Evolutionary conservation across 306 rosid genomes (phyloP).

Genomic region (Vicia villosa): DNA sequence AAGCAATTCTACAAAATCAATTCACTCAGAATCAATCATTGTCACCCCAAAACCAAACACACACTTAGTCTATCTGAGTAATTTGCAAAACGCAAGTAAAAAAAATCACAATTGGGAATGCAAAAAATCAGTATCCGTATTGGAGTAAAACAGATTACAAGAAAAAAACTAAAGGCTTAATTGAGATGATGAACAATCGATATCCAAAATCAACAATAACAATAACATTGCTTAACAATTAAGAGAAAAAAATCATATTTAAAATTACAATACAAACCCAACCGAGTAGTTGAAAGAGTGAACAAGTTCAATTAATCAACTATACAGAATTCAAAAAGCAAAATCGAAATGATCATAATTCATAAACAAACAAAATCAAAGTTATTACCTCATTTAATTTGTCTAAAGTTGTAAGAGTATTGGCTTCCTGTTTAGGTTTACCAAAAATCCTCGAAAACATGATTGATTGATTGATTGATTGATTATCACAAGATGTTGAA

Average conservation of each 20-base stretch:
- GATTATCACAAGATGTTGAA: conserved; percentile 12
- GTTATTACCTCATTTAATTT: conserved; percentile 81
- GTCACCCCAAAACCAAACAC: too few relatives aligned
- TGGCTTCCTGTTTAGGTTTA: conserved; percentile 78
- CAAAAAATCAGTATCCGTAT: too few relatives aligned
- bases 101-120: too few relatives aligned
- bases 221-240: neutral
- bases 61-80: too few relatives aligned
- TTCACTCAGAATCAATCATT: too few relatives aligned
- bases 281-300: conserved; percentile 2
- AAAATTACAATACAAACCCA: neutral
- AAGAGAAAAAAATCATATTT: neutral
- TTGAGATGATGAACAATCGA: neutral
- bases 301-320: neutral
- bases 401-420: conserved; percentile 73
- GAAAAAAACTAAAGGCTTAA: neutral
- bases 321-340: conserved; percentile 1
- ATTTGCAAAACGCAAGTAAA: too few relatives aligned
- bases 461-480: conserved; percentile 35
- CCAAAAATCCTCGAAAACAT: conserved; percentile 86
- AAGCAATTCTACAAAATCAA: too few relatives aligned
- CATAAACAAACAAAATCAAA: neutral
- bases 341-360: neutral
- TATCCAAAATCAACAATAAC: conserved; percentile 1
- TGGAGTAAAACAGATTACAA: too few relatives aligned